Base-by-base conservation (phyloP, 2,329 filamentous ascomycete species). In the Fusarium papillatum region DNA sequence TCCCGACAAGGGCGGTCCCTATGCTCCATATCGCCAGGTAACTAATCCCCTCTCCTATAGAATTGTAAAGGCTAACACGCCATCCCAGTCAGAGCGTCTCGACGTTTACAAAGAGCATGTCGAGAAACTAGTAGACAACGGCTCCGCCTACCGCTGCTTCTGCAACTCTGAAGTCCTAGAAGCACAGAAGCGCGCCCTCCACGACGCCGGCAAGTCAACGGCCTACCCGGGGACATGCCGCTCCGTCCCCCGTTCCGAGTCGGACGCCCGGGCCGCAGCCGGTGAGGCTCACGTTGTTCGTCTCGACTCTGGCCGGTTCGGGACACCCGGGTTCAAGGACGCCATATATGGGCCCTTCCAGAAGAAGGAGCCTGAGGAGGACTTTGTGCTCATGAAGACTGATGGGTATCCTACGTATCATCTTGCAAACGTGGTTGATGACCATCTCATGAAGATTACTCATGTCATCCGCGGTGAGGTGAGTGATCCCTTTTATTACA, bases 371-470 rank as follows among this genome's bases (percentile, higher is more conserved):
- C 76, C 85, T 64, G 85, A 92, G 82, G 95, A 97, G 76, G 96
- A 98, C 80, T 96, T 95, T 24, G 94, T 99, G 72, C 87, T 99
- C 48, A 87, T 98, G 71, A 99, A 99, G 84, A 93, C 93, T 1
- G 97, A 99, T 82, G 96, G 95, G 0, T 94, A 94, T 75, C 97
- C 97, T 0, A 99, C 97, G 0, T 99, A 99, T 81, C 97, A 99
- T 83, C 93, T 99, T 72, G 97, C 97, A 7, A 99, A 98, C 81
- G 96, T 99, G 11, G 93, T 99, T 7, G 97, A 99, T 81, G 97
- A 99, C 81, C 95, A 98, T 83, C 88, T 94, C 71, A 99, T 99
- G 97, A 87, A 95, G 71, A 97, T 99, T 77, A 98, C 96, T 0
- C 96, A 98, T 83, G 97, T 99, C 17, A 94, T 99, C 70, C 93